Evolutionary conservation across 495 filamentous ascomycete species (phyloP).

Genomic region (Tuber microsphaerosporum): DNA sequence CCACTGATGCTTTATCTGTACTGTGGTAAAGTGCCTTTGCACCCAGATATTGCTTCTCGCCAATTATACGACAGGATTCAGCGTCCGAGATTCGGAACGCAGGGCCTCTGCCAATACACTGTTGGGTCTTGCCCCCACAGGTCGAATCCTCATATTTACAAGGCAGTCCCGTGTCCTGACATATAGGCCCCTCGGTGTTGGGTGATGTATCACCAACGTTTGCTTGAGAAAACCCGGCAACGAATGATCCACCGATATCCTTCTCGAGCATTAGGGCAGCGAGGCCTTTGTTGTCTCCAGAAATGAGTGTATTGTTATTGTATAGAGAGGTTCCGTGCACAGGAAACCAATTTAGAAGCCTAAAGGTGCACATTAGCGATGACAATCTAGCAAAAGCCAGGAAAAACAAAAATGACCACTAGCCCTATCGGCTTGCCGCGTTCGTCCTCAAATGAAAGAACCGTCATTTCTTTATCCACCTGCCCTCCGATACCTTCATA

Average conservation of each 20-base stretch:
- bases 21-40: constrained; percentile 58
- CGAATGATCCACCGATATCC: constrained; percentile 59
- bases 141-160: constrained; percentile 73
- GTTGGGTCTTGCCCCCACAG: constrained; percentile 65
- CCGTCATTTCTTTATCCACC: constrained; percentile 80
- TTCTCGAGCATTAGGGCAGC: constrained; percentile 82
- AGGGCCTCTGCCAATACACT: constrained; percentile 81
- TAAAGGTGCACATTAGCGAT: constrained; percentile 4
- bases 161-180: constrained; percentile 64
- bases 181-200: constrained; percentile 78
- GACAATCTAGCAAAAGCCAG: too few relatives aligned
- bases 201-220: constrained; percentile 91
- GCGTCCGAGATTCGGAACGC: constrained; percentile 63
- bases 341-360: constrained; percentile 81
- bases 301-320: constrained; percentile 85
- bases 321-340: constrained; percentile 89
- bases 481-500: constrained; percentile 62
- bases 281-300: constrained; percentile 94
- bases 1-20: constrained; percentile 47
- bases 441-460: constrained; percentile 75
- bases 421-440: constrained; percentile 48
- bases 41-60: constrained; percentile 62
- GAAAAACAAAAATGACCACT: constrained; percentile 6
- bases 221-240: constrained; percentile 90
- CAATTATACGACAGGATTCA: constrained; percentile 78